Percentiles rank a stretch among this genome's conserved stretches.
These are phyloP conservation scores for Tolypocladium ovalisporum DNA, from an alignment of 2,329 filamentous ascomycete genomes.

Conservation along the genomic window DNA sequence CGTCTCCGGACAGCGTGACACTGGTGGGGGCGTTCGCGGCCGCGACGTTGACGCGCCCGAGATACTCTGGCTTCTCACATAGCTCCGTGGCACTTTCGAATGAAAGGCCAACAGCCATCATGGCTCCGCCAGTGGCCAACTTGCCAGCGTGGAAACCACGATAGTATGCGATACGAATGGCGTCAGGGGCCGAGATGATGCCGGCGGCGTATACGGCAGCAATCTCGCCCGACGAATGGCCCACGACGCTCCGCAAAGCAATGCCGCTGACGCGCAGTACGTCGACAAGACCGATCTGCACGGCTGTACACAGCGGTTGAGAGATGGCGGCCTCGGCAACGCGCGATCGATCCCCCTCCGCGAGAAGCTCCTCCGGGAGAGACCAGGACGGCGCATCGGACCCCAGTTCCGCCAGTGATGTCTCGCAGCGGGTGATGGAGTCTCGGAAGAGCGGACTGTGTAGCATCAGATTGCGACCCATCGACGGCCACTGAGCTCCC, in stretches of 20 bases:
- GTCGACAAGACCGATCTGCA: slow-evolving; percentile 24
- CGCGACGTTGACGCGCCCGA: slow-evolving; percentile 9
- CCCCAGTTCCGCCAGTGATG: background rate
- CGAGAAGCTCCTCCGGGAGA: background rate
- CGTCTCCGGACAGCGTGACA: background rate
- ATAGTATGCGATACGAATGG: slow-evolving; percentile 9
- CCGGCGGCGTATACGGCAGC: slow-evolving; percentile 16
- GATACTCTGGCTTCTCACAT: background rate
- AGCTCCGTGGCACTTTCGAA: slow-evolving; percentile 2
- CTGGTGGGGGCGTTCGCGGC: slow-evolving; percentile 5
- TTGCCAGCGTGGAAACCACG: slow-evolving; percentile 5
- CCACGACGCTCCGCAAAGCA: slow-evolving; percentile 23
- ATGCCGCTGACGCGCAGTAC: slow-evolving; percentile 19
- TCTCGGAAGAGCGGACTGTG: background rate
- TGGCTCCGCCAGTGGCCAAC: background rate
- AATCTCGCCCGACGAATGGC: slow-evolving; percentile 22
- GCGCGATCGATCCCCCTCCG: background rate
- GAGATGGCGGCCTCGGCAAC: slow-evolving; percentile 4
- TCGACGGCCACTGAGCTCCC: slow-evolving; percentile 20
- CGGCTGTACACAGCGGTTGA: slow-evolving; percentile 18
- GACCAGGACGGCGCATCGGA: slow-evolving; percentile 3
- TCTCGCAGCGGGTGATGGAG: background rate
- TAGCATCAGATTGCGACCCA: slow-evolving; percentile 17
- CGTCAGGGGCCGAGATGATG: slow-evolving; percentile 3
- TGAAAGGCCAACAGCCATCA: slow-evolving; percentile 12